phyloP scores from a whole-genome alignment of 768 basidiomycete species.

The Russula virescens region DNA sequence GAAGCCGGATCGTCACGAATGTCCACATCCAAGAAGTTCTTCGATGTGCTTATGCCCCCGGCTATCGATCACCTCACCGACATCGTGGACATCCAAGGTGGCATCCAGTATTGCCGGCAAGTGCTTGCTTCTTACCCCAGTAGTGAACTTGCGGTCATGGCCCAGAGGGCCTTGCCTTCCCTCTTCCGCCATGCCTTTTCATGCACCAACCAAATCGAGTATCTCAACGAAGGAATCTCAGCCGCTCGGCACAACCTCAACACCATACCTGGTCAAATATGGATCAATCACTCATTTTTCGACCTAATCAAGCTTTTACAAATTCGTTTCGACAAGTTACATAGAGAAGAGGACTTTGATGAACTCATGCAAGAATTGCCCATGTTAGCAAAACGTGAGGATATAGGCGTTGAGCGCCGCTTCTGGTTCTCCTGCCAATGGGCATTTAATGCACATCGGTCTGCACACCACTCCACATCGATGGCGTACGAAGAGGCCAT shows the following conservation, averaged over 20 bases:
- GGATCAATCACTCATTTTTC: too few species aligned
- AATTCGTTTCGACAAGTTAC: neutral
- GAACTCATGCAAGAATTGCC: neutral
- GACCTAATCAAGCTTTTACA: neutral
- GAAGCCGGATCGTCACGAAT: too few species aligned
- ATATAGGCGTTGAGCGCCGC: neutral
- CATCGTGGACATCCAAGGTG: too few species aligned
- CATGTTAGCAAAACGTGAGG: neutral
- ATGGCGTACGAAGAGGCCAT: neutral
- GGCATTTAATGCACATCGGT: neutral
- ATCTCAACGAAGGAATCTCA: neutral
- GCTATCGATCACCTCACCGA: too few species aligned
- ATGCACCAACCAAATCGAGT: neutral
- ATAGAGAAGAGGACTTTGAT: neutral
- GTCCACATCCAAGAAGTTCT: too few species aligned
- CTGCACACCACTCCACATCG: neutral
- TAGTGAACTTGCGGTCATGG: neutral
- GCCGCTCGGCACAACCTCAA: neutral
- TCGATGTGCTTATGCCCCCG: too few species aligned
- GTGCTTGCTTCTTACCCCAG: too few species aligned
- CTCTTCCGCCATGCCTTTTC: neutral
- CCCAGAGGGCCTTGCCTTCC: too few species aligned
- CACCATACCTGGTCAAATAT: neutral
- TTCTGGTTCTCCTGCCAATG: neutral
- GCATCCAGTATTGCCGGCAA: too few species aligned